phyloP scores from a whole-genome alignment of 257 asterid species.

The Nemophila menziesii region DNA sequence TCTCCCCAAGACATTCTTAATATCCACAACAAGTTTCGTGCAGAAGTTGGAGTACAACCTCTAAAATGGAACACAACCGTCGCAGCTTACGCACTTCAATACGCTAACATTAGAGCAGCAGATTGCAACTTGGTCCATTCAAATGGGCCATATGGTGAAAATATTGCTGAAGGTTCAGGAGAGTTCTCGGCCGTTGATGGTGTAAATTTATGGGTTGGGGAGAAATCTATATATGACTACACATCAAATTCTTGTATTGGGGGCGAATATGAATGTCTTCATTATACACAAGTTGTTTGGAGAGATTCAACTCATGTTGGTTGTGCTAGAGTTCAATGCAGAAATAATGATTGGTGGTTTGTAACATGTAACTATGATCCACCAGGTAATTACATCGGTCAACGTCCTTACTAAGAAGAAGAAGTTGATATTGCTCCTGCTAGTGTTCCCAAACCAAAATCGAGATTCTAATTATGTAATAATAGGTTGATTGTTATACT shows the following conservation, averaged over 20 bases:
- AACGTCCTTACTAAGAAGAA: constrained; percentile 18
- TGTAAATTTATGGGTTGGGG: constrained; percentile 17
- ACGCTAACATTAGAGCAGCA: constrained; percentile 9
- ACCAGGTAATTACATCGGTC: constrained; percentile 16
- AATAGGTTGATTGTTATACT: no score
- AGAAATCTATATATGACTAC: constrained; percentile 8
- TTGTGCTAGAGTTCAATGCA: constrained; percentile 25
- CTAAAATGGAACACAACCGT: constrained; percentile 12
- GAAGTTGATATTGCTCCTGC: no score
- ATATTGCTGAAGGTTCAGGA: constrained; percentile 12
- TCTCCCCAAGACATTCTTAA: constrained; percentile 25
- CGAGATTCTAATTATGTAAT: no score
- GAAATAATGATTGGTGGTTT: constrained; percentile 13
- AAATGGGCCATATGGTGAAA: constrained; percentile 23
- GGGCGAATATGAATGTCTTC: constrained; percentile 15
- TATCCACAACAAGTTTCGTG: constrained; percentile 31
- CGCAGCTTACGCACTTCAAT: constrained; percentile 9
- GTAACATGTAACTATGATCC: constrained; percentile 24
- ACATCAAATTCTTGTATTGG: constrained; percentile 14
- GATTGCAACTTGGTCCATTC: constrained; percentile 21
- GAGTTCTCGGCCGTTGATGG: constrained; percentile 8
- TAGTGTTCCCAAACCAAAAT: no score
- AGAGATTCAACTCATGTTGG: constrained; percentile 14
- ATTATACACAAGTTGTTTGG: constrained; percentile 37
- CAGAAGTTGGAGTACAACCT: constrained; percentile 16